Evolutionary conservation across 139 green algal genomes (phyloP).

Genomic region (Coccomyxa sp.): DNA sequence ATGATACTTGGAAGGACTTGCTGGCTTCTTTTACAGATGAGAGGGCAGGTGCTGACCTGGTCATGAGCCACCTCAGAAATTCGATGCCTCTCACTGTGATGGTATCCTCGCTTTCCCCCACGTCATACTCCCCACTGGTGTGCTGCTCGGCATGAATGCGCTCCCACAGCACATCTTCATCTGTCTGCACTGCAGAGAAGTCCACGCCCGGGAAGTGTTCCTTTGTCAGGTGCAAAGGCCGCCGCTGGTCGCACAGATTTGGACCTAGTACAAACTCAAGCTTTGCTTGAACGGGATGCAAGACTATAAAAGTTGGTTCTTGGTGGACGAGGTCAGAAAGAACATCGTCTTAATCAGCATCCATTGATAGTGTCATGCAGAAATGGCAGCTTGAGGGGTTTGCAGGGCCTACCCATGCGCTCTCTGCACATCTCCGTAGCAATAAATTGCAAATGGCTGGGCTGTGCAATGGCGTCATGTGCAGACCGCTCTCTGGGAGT

Average conservation of each 20-base stretch:
- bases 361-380: too few species aligned
- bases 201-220: conserved; percentile 2
- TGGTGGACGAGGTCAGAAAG: too few species aligned
- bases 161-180: not conserved
- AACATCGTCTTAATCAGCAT: too few species aligned
- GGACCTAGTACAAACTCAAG: not conserved
- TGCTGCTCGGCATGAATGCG: not conserved
- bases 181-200: not conserved
- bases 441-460: not conserved
- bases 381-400: too few species aligned
- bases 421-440: conserved; percentile 10
- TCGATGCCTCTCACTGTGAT: not conserved
- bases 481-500: not conserved
- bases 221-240: not conserved
- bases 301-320: too few species aligned
- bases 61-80: conserved; percentile 7
- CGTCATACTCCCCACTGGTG: not conserved
- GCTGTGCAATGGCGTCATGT: conserved; percentile 4
- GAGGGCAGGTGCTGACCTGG: not conserved
- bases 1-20: too few species aligned
- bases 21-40: too few species aligned
- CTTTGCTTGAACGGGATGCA: not conserved
- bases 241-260: not conserved
- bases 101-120: not conserved
- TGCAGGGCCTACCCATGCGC: conserved; percentile 8